phyloP scores from a whole-genome alignment of 352 stramenopile species.

The Chrysophaeum taylorii region DNA sequence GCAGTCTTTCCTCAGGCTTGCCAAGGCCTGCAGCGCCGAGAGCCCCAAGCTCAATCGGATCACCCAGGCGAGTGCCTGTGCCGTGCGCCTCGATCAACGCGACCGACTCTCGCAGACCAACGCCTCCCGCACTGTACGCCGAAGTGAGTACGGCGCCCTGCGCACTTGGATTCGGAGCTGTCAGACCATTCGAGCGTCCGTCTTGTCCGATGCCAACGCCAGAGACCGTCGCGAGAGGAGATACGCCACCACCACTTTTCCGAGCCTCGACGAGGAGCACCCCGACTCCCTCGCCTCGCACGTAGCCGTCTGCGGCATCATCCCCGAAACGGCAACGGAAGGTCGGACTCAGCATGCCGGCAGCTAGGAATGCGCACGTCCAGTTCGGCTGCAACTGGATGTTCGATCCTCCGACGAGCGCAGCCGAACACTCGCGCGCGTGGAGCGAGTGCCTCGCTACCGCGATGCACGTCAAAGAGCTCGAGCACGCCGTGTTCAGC shows the following conservation, averaged over 20 bases:
- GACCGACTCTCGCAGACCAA: no score
- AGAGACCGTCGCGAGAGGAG: not conserved
- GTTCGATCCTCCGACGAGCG: constrained; percentile 22
- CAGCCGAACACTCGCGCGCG: constrained; percentile 9
- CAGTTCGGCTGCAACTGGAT: not conserved
- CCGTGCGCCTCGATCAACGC: constrained; percentile 4
- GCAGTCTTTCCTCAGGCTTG: not conserved
- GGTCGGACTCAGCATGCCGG: not conserved
- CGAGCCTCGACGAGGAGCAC: not conserved
- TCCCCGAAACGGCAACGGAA: not conserved
- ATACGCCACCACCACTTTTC: not conserved
- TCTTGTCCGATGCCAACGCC: no score
- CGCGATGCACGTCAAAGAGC: constrained; percentile 16
- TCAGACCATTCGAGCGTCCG: not conserved
- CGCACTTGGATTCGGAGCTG: not conserved
- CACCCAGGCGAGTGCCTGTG: not conserved
- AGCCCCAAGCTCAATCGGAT: not conserved
- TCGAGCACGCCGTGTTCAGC: constrained; percentile 25
- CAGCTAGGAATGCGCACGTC: not conserved
- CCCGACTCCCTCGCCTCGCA: not conserved
- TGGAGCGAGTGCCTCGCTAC: not conserved
- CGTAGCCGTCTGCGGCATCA: constrained; percentile 4
- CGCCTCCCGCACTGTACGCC: no score
- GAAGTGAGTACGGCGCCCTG: not conserved
- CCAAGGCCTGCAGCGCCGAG: not conserved